Conservation (phyloP, 148 eudicot species). For the Rhododendron vialii region DNA sequence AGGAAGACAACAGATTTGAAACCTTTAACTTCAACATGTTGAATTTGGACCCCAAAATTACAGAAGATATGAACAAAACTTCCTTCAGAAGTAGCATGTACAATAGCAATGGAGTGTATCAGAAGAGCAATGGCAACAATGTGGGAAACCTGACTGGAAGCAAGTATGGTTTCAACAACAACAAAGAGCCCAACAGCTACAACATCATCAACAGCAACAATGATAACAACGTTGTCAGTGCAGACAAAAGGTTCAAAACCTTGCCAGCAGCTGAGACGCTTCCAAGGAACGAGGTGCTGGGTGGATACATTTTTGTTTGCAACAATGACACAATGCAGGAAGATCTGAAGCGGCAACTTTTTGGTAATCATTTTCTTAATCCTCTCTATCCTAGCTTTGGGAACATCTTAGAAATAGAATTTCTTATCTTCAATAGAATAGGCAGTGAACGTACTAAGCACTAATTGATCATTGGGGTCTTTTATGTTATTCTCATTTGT, state of each 20-base stretch:
- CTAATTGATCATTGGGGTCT: not conserved
- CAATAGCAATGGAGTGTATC: conserved; percentile 61
- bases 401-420: not conserved
- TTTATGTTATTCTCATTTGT: not conserved
- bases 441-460: not conserved
- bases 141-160: conserved; percentile 48
- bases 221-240: conserved; percentile 36
- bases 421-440: not conserved
- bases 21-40: conserved; percentile 76
- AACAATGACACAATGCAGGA: conserved; percentile 91
- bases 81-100: conserved; percentile 48
- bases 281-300: conserved; percentile 91
- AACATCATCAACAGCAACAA: conserved; percentile 27
- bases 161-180: conserved; percentile 51
- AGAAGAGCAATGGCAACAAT: conserved; percentile 48
- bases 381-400: not conserved
- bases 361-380: conserved; percentile 49
- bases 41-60: conserved; percentile 61
- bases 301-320: conserved; percentile 92
- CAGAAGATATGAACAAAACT: conserved; percentile 28
- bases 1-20: conserved; percentile 88
- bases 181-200: conserved; percentile 50
- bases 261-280: conserved; percentile 96
- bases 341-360: conserved; percentile 72
- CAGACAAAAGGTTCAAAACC: conserved; percentile 96